Base-by-base conservation (phyloP, 2,329 filamentous ascomycete species). In the Xylariaceae sp. region DNA sequence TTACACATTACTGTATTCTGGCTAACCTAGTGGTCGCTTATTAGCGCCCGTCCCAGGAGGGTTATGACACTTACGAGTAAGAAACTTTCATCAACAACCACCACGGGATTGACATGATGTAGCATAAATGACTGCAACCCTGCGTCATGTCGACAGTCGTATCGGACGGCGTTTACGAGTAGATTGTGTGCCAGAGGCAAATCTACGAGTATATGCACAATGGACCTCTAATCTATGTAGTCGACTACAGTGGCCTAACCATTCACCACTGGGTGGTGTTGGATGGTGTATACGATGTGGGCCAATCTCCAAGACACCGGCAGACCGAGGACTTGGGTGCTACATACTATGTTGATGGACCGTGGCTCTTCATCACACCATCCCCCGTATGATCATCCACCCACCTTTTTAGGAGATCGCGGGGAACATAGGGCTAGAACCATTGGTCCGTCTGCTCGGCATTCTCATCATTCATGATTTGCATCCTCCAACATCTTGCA, bases 361-460 rank as follows among this genome's bases (percentile, higher is more conserved):
- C 44, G 37, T 48, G 43, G 44, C 20, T 42, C 20, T 5, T 47
- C 44, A 57, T 59, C 54, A 54, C 50, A 51, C 53, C 51, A 58
- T 56, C 51, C 55, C 54, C 59, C 59, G 54, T 59, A 61, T 41
- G 58, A 61, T 60, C 58, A 54, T 50, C 58, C 47, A 49, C 49
- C 50, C 47, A 44, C 26, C 23, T 26, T 54, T 54, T 42, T 59
- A 44, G 50, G 47, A 63, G 52, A 60, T 65, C 58, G 59, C 51
- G 55, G 62, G 52, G 62, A 59, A 63, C 20, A 19, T 20, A 55
- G 52, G 50, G 37, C 53, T n/a, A 61, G 52, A 60, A 61, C 56
- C 42, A 57, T 45, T 45, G 52, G 54, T 50, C 45, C 48, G 16
- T 40, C 45, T 60, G 20, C 50, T 40, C 23, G 42, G 20, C 23